Evolutionary conservation across 1,284 basidiomycete species (phyloP).

Genomic region (Malassezia cuniculi): DNA sequence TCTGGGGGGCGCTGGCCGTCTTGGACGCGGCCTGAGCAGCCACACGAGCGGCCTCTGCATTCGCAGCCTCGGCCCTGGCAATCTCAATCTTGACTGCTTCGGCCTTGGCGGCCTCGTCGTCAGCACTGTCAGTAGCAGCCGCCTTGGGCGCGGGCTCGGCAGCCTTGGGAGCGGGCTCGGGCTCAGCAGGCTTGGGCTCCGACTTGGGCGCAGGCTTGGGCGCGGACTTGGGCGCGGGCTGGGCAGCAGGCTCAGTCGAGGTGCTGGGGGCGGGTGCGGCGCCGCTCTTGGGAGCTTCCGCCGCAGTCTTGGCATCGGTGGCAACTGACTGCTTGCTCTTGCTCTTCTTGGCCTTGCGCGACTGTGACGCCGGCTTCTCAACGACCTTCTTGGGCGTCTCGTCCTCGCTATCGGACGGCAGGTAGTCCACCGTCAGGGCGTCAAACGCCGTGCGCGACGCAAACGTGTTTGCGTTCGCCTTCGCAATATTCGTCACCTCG

Average conservation of each 20-base stretch:
- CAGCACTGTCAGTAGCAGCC: not conserved
- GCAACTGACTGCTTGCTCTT: too few relatives aligned
- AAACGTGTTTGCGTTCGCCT: not conserved
- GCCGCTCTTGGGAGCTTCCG: too few relatives aligned
- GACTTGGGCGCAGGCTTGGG: not conserved
- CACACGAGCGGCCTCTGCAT: too few relatives aligned
- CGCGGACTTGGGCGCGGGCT: too few relatives aligned
- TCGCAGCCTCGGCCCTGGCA: too few relatives aligned
- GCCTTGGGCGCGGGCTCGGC: not conserved
- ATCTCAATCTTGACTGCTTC: slow-evolving; percentile 1
- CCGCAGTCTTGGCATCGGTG: too few relatives aligned
- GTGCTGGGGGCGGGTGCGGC: too few relatives aligned
- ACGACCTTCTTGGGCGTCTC: too few relatives aligned
- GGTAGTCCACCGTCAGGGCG: slow-evolving; percentile 1
- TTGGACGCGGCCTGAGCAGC: too few relatives aligned
- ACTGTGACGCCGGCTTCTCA: slow-evolving; percentile 22
- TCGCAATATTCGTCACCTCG: too few relatives aligned
- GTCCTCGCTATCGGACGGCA: not conserved
- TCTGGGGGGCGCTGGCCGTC: too few relatives aligned
- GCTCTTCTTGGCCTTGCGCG: slow-evolving; percentile 58
- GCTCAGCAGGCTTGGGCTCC: slow-evolving; percentile 50
- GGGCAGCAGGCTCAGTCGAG: too few relatives aligned
- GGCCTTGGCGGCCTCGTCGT: not conserved
- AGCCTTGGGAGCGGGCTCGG: not conserved
- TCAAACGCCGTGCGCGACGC: slow-evolving; percentile 6